Percentiles rank a stretch among this genome's conserved stretches.
These are phyloP conservation scores for Mollisia scopiformis DNA, from an alignment of 2,329 filamentous ascomycete genomes.

Conservation along the genomic window DNA sequence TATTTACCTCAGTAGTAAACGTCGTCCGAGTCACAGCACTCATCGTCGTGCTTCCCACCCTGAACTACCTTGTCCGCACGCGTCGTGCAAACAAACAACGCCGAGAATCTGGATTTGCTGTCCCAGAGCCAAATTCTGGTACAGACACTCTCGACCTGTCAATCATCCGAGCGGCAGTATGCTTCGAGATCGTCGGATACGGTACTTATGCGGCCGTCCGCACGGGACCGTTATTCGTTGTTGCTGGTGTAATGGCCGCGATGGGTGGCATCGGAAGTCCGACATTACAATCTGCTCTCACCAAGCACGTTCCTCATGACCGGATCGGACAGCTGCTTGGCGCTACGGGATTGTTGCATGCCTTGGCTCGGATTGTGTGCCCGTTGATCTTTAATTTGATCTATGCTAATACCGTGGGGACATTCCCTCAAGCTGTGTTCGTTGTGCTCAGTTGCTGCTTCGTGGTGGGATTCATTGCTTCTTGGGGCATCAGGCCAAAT, in stretches of 20 bases:
- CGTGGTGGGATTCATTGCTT: constrained; percentile 63
- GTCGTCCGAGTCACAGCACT: constrained; percentile 74
- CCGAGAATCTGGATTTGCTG: constrained; percentile 64
- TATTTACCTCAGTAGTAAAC: constrained; percentile 82
- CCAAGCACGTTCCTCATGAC: constrained; percentile 87
- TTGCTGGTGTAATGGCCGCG: constrained; percentile 73
- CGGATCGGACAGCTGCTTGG: constrained; percentile 86
- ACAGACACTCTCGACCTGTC: constrained; percentile 78
- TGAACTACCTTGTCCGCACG: constrained; percentile 75
- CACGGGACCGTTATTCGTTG: constrained; percentile 65
- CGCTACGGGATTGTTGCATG: constrained; percentile 83
- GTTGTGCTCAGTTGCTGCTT: constrained; percentile 73
- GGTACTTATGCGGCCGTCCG: constrained; percentile 73
- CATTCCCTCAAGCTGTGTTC: constrained; percentile 82
- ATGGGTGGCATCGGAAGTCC: constrained; percentile 85
- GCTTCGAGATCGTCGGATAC: constrained; percentile 77
- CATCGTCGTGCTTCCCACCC: constrained; percentile 71
- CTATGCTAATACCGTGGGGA: constrained; percentile 79
- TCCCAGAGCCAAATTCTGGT: constrained; percentile 50
- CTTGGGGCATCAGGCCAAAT: constrained; percentile 73
- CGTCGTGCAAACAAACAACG: constrained; percentile 31
- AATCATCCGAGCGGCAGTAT: constrained; percentile 73
- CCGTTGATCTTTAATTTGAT: constrained; percentile 85
- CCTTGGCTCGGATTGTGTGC: constrained; percentile 75
- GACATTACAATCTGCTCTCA: constrained; percentile 80